Conservation (phyloP, 805 yeast species). For the Scheffersomyces spartinae region DNA sequence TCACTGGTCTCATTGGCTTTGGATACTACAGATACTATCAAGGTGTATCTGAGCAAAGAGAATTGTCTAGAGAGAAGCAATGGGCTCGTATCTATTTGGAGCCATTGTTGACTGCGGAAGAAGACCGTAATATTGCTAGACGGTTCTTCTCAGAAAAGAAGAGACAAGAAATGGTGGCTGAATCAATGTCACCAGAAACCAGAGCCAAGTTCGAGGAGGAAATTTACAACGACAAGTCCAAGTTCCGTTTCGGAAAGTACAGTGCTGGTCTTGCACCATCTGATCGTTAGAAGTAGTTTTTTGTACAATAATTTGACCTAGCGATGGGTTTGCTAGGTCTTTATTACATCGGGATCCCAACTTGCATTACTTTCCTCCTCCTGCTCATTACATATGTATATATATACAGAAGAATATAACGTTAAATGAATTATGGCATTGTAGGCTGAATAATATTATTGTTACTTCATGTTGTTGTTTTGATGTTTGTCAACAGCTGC, state of each 20-base stretch:
- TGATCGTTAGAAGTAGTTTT: too few relatives aligned
- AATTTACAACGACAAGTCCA: conserved; percentile 31
- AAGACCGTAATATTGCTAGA: conserved; percentile 68
- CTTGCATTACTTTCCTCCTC: too few relatives aligned
- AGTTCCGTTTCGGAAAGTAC: conserved; percentile 31
- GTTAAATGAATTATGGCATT: too few relatives aligned
- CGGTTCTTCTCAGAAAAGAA: conserved; percentile 53
- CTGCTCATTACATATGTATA: too few relatives aligned
- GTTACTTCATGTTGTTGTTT: too few relatives aligned
- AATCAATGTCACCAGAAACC: conserved; percentile 26
- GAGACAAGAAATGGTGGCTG: conserved; percentile 47
- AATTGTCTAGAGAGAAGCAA: conserved; percentile 59
- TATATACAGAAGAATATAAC: too few relatives aligned
- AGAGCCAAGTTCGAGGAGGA: conserved; percentile 32
- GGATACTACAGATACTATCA: conserved; percentile 59
- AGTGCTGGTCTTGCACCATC: conserved; percentile 28
- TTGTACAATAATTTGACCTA: too few relatives aligned
- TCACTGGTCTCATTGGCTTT: conserved; percentile 52
- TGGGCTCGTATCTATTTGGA: conserved; percentile 68
- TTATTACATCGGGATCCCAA: too few relatives aligned
- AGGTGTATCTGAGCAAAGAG: conserved; percentile 68
- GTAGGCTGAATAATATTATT: too few relatives aligned
- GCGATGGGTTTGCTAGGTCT: too few relatives aligned
- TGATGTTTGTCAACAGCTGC: too few relatives aligned
- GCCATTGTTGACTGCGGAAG: conserved; percentile 73